These are phyloP conservation scores for Epithemia pelagica DNA, from an alignment of 108 stramenopile species.

Conservation along the genomic window DNA sequence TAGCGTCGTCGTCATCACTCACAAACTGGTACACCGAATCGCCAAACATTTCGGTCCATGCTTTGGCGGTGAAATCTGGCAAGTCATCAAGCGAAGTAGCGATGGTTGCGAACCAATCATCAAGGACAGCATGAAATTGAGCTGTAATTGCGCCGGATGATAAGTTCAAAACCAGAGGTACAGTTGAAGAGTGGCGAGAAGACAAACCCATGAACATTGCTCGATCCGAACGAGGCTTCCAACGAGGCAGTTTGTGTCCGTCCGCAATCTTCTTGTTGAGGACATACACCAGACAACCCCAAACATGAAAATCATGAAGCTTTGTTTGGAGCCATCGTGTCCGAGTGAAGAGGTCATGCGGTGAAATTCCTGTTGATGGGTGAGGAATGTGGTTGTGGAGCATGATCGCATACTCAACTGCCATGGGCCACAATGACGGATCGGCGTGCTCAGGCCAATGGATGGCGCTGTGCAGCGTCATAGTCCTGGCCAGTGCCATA, in stretches of 20 bases:
- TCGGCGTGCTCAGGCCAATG: conserved; percentile 16
- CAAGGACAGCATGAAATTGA: conserved; percentile 38
- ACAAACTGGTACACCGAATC: conserved; percentile 11
- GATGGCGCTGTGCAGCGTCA: too few relatives aligned
- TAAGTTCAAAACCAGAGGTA: conserved; percentile 6
- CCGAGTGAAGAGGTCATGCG: conserved; percentile 18
- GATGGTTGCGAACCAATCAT: conserved; percentile 33
- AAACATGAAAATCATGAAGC: conserved; percentile 20
- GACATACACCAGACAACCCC: conserved; percentile 30
- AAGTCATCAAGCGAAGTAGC: background rate
- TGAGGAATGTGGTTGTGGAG: conserved; percentile 1
- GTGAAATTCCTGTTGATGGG: background rate
- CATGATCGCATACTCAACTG: background rate
- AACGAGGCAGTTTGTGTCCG: conserved; percentile 22
- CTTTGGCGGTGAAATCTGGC: conserved; percentile 8
- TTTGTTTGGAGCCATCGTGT: conserved; percentile 8
- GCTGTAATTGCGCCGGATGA: conserved; percentile 17
- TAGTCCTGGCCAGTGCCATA: too few relatives aligned
- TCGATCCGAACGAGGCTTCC: conserved; percentile 13
- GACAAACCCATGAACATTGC: conserved; percentile 4
- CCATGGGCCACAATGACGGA: too few relatives aligned
- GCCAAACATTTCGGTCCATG: conserved; percentile 21
- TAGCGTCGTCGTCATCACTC: conserved; percentile 11
- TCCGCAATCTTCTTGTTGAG: conserved; percentile 12
- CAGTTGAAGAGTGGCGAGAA: background rate